Conservation (phyloP, 139 green algal species). For the Chlamydomonas sp. region DNA sequence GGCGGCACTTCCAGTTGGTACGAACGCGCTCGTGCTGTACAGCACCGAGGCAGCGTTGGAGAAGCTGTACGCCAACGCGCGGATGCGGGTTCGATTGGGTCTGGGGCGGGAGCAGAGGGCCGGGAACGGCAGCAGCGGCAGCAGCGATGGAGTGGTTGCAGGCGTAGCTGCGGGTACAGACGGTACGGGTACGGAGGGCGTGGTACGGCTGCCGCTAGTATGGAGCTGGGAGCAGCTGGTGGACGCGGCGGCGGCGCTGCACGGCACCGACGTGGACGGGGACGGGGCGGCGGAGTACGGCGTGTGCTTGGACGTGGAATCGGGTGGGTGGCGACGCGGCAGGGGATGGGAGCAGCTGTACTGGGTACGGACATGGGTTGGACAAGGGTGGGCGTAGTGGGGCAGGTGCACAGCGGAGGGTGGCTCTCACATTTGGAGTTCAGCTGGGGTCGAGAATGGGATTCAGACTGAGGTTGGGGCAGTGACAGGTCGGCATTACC, state of each 20-base stretch:
- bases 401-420: too few relatives aligned
- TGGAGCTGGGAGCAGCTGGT: constrained; percentile 37
- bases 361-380: too few relatives aligned
- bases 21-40: constrained; percentile 14
- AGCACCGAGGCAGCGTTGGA: not conserved
- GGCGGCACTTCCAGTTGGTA: not conserved
- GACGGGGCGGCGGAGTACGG: constrained; percentile 19
- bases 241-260: constrained; percentile 23
- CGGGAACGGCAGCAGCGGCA: not conserved
- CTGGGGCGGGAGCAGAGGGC: not conserved
- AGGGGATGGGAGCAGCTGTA: too few relatives aligned
- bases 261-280: constrained; percentile 31
- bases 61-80: not conserved
- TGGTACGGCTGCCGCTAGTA: not conserved
- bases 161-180: not conserved
- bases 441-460: not conserved
- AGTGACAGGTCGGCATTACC: too few relatives aligned
- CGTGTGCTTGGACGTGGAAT: constrained; percentile 6
- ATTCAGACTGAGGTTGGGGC: not conserved
- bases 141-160: not conserved
- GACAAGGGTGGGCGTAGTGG: too few relatives aligned
- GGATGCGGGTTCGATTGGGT: constrained; percentile 2
- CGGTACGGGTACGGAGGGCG: not conserved
- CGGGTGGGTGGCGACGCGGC: not conserved
- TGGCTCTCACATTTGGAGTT: too few relatives aligned